Evolutionary conservation across 805 yeast genomes (phyloP).

Genomic region (Komagataella pseudopastoris): DNA sequence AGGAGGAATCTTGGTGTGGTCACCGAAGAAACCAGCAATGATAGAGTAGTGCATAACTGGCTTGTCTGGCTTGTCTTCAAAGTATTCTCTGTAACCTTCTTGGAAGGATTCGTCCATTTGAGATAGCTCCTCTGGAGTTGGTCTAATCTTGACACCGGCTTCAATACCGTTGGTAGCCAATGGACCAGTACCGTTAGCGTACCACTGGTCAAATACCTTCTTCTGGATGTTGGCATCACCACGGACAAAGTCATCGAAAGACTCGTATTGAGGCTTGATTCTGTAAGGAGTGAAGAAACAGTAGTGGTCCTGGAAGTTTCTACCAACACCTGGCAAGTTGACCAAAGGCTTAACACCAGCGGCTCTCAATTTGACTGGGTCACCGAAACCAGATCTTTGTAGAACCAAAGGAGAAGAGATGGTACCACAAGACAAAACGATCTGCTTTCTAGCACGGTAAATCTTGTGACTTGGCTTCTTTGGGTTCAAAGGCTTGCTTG

Average conservation of each 20-base stretch:
- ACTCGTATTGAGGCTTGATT: conserved; percentile 14
- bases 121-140: conserved; percentile 14
- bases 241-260: conserved; percentile 16
- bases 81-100: conserved; percentile 13
- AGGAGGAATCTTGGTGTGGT: conserved; percentile 15
- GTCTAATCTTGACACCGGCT: conserved; percentile 18
- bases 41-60: conserved; percentile 17
- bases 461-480: conserved; percentile 7
- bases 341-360: conserved; percentile 16
- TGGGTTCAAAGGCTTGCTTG: conserved; percentile 10
- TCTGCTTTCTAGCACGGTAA: conserved; percentile 28
- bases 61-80: conserved; percentile 16
- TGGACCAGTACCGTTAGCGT: conserved; percentile 17
- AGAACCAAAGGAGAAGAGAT: conserved; percentile 32
- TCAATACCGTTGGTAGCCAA: conserved; percentile 17
- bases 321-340: conserved; percentile 17
- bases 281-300: conserved; percentile 16
- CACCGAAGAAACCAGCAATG: conserved; percentile 17
- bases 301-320: conserved; percentile 18
- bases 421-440: conserved; percentile 31
- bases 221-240: conserved; percentile 15
- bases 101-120: conserved; percentile 12
- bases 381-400: conserved; percentile 31
- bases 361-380: conserved; percentile 14
- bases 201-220: conserved; percentile 15